Evolutionary conservation across 2,329 filamentous ascomycete species (phyloP), one percentile per base, ranked within the genome.

Genomic region (Curvularia spicifera): DNA sequence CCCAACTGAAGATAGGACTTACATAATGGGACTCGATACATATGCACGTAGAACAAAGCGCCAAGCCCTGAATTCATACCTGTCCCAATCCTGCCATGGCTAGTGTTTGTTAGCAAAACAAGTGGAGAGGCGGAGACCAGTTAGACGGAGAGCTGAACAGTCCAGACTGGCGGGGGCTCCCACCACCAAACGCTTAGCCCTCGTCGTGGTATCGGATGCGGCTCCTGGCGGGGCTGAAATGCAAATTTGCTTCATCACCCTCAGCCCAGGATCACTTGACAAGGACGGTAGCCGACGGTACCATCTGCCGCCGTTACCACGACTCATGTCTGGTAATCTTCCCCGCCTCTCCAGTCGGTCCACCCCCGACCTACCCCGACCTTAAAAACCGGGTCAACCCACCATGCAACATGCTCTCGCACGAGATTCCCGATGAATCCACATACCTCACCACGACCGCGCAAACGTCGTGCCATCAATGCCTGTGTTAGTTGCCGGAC

Each of bases 381-480:
- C n/a, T 58, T 40, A 54, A 58, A 51, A 58, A 58, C 42, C 47
- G 55, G 49, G 50, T 35, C 55, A 40, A n/a, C 24, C 50, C 49
- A 35, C 31, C 35, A 44, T 35, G 28, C 7, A 5, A n/a, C 40
- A 24, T 22, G 13, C 24, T 53, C 35, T 61, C 61, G 61, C 46
- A 48, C 64, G 62, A 65, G 59, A 20, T 56, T 65, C 47, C 63
- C 63, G 56, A 64, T 66, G 64, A 51, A 66, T 35, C 12, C 44
- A 37, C 52, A 48, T 15, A n/a, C 39, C 13, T 56, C 54, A 54
- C 46, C 55, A n/a, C 60, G 63, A 33, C 66, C 69, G 26, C 71
- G 72, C 31, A 75, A 75, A 66, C 67, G 71, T 22, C 67, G 72
- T 28, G 72, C 71, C 10, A 73, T 75, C 61, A 70, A 73, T 50